These are phyloP conservation scores for Fagopyrum homotropicum DNA, from an alignment of 148 eudicot genomes.

Conservation along the genomic window DNA sequence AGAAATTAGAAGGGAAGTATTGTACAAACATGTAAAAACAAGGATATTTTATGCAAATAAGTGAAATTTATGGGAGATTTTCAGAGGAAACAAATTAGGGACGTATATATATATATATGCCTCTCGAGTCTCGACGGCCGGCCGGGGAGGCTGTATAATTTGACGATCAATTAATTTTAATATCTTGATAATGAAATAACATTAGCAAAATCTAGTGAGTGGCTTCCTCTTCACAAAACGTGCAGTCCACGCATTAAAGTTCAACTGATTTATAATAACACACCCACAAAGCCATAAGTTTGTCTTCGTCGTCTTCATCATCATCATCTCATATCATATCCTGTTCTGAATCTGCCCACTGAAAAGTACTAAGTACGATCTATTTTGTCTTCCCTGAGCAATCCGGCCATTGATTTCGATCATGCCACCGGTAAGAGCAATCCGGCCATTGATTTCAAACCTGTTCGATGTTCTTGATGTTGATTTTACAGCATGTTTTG, in stretches of 20 bases:
- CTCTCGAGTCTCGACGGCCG: too few species aligned
- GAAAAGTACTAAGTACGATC: not conserved
- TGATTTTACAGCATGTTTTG: not conserved
- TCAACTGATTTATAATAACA: not conserved
- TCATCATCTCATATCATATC: not conserved
- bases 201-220: not conserved
- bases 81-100: too few species aligned
- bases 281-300: not conserved
- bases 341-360: not conserved
- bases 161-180: not conserved
- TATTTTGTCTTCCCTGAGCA: not conserved
- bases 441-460: not conserved
- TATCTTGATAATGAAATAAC: not conserved
- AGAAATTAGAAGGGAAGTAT: too few species aligned
- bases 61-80: too few species aligned
- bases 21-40: too few species aligned
- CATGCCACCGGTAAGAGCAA: not conserved
- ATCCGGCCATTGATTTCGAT: not conserved
- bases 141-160: too few species aligned
- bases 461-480: too few species aligned
- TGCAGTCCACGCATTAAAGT: not conserved
- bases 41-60: too few species aligned
- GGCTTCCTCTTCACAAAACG: slow-evolving; percentile 2
- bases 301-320: too few species aligned
- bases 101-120: too few species aligned